Conservation (phyloP, 495 filamentous ascomycete genomes). For the Geoglossum glabrum region DNA sequence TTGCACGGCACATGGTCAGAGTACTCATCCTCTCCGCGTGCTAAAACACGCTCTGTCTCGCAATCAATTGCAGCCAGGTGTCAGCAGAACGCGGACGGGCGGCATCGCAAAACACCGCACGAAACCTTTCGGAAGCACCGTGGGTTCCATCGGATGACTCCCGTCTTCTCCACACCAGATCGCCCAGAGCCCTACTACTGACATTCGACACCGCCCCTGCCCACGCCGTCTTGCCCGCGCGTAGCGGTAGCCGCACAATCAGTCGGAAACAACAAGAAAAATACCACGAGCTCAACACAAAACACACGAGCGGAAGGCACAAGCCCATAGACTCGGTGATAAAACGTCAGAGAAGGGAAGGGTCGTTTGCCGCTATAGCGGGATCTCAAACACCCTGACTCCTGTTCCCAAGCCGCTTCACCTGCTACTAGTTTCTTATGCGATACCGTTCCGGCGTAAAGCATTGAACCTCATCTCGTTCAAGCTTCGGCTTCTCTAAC, state of each 20-base stretch:
- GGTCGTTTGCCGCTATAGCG: background rate
- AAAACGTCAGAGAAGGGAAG: background rate
- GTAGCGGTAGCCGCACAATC: background rate
- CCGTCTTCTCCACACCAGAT: background rate
- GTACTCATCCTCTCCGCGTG: background rate
- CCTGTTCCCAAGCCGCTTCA: background rate
- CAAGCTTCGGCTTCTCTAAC: background rate
- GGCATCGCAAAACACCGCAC: background rate
- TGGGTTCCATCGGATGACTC: background rate
- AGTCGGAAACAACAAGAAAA: background rate
- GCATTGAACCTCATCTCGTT: background rate
- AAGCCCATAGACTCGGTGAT: background rate
- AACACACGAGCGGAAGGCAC: background rate
- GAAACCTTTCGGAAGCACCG: background rate
- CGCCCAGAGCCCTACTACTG: background rate
- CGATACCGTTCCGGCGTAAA: background rate
- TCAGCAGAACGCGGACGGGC: background rate
- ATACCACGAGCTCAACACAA: background rate
- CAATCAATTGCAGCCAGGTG: background rate
- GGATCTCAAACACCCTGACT: background rate
- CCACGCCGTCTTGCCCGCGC: background rate
- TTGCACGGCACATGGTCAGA: no score
- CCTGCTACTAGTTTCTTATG: background rate
- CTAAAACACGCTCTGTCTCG: background rate
- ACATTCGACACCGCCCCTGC: background rate